Conservation (phyloP, 257 asterid genomes). For the Ilex aquifolium region DNA sequence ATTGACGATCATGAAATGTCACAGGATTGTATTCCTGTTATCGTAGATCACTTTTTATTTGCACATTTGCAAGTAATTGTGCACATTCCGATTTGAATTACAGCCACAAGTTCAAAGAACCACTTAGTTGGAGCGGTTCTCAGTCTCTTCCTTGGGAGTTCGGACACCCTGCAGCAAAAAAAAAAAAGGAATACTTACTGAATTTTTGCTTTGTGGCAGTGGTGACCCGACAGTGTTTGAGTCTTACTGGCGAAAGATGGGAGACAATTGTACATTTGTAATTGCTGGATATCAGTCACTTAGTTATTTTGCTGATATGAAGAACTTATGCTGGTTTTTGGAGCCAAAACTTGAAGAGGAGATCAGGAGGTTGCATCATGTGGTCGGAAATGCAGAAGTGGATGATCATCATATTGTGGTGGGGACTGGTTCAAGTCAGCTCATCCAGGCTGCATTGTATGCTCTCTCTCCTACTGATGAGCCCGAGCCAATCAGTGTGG, state of each 20-base stretch:
- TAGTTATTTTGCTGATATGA: slow-evolving; percentile 55
- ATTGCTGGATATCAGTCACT: slow-evolving; percentile 44
- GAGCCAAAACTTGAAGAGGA: slow-evolving; percentile 69
- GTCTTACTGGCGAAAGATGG: slow-evolving; percentile 41
- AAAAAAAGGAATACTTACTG: no score
- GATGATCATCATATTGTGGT: slow-evolving; percentile 50
- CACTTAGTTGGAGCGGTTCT: no score
- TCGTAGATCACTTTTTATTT: no score
- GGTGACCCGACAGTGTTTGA: slow-evolving; percentile 48
- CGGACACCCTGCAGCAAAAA: no score
- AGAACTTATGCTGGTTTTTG: slow-evolving; percentile 63
- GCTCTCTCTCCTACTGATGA: slow-evolving; percentile 45
- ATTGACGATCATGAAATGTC: no score
- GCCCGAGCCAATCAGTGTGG: slow-evolving; percentile 50
- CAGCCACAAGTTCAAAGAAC: no score
- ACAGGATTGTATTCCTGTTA: no score
- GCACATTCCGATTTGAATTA: no score
- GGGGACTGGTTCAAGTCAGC: slow-evolving; percentile 88
- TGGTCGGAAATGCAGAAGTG: slow-evolving; percentile 54
- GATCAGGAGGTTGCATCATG: slow-evolving; percentile 42
- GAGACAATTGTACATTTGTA: slow-evolving; percentile 21
- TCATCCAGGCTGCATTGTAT: slow-evolving; percentile 56
- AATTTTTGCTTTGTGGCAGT: slow-evolving; percentile 13
- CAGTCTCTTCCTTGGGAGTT: no score
- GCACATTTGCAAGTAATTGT: no score